These are phyloP conservation scores for Acacia crassicarpa DNA, from an alignment of 306 rosid species.

Conservation along the genomic window DNA sequence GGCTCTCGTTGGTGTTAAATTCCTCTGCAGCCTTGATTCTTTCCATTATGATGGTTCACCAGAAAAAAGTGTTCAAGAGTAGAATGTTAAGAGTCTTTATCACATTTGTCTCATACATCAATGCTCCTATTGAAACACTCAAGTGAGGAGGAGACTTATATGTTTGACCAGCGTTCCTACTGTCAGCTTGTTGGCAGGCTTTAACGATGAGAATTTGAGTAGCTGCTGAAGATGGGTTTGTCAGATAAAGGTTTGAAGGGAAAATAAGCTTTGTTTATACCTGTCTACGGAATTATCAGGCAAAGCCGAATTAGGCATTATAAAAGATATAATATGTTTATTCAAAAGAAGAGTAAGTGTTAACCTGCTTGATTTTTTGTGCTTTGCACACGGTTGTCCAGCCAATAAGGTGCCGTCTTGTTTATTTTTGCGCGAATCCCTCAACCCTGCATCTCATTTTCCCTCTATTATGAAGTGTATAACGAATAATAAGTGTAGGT, in stretches of 20 bases:
- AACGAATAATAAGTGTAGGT: background rate
- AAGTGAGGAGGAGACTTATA: slow-evolving; percentile 12
- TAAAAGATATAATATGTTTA: slow-evolving; percentile 23
- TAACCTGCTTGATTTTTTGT: background rate
- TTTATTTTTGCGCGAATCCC: slow-evolving; percentile 17
- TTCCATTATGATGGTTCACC: slow-evolving; percentile 42
- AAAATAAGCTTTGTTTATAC: slow-evolving; percentile 31
- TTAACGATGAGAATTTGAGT: background rate
- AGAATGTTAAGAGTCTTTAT: slow-evolving; percentile 25
- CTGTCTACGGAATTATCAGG: slow-evolving; percentile 11
- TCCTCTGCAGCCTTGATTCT: slow-evolving; percentile 61
- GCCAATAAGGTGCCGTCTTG: slow-evolving; percentile 9
- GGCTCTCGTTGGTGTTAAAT: slow-evolving; percentile 19
- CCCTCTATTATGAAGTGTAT: slow-evolving; percentile 1
- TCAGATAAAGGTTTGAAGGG: slow-evolving; percentile 25
- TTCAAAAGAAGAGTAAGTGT: slow-evolving; percentile 24
- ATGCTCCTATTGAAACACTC: slow-evolving; percentile 16
- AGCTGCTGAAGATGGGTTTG: background rate
- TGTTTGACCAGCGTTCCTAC: background rate
- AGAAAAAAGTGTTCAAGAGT: slow-evolving; percentile 18
- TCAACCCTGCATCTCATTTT: slow-evolving; percentile 9
- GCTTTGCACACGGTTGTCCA: slow-evolving; percentile 10
- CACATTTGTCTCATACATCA: slow-evolving; percentile 1
- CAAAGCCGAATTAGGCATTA: slow-evolving; percentile 13
- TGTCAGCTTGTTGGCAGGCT: background rate